Evolutionary conservation across 495 filamentous ascomycete genomes (phyloP).

Genomic region (Xylaria palmicola): DNA sequence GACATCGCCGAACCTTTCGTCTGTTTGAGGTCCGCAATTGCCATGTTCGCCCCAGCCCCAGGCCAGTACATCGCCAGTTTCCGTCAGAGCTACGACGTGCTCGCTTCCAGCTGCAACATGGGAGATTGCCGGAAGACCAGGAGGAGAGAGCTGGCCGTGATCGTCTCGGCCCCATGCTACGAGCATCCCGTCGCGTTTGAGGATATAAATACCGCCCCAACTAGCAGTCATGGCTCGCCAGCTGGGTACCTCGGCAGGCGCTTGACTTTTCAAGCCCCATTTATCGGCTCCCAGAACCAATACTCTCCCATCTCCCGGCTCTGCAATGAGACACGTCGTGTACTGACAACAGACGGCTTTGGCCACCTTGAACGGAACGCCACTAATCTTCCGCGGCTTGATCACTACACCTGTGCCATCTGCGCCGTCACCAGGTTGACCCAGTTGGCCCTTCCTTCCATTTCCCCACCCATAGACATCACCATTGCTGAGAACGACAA

Average conservation of each 20-base stretch:
- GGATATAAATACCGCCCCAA: constrained; percentile 79
- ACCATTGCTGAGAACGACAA: constrained; percentile 70
- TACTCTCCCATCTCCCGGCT: constrained; percentile 52
- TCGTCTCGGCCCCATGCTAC: constrained; percentile 77
- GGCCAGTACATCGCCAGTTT: constrained; percentile 60
- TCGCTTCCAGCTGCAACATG: constrained; percentile 81
- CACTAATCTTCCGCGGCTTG: constrained; percentile 58
- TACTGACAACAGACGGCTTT: constrained; percentile 76
- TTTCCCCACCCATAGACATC: constrained; percentile 86
- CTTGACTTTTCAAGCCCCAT: constrained; percentile 55
- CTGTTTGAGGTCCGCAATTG: constrained; percentile 76
- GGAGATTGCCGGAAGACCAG: constrained; percentile 47
- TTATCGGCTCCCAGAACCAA: constrained; percentile 68
- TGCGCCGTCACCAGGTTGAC: constrained; percentile 37
- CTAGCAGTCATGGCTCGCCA: constrained; percentile 68
- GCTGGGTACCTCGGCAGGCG: constrained; percentile 34
- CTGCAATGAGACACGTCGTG: constrained; percentile 70
- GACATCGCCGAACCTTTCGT: constrained; percentile 58
- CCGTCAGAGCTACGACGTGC: constrained; percentile 70
- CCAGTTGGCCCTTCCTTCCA: constrained; percentile 81
- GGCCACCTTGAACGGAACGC: constrained; percentile 53
- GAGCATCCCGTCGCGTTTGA: constrained; percentile 55
- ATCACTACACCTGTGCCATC: constrained; percentile 41
- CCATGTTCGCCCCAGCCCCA: constrained; percentile 99
- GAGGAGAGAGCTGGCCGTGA: constrained; percentile 74